A percentile compares a stretch with the other conserved stretches of the same genome.
Evolutionary conservation across 768 basidiomycete species (phyloP).

Genomic region (Russula sp.): DNA sequence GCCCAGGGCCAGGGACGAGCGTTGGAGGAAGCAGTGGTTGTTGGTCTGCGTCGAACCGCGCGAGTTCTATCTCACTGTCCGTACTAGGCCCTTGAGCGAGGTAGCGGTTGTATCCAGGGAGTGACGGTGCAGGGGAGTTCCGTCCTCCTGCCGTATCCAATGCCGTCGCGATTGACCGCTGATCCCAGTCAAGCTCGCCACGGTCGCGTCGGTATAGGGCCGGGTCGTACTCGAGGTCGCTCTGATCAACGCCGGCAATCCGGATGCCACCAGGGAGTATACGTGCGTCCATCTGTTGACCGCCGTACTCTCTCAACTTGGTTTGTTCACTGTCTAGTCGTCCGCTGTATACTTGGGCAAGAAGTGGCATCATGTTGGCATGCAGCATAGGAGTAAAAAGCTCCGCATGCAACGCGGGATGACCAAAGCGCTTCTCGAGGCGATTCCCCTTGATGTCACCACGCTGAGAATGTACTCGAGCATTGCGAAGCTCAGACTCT

Average conservation of each 20-base stretch:
- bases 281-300: slow-evolving; percentile 66
- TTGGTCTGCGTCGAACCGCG: slow-evolving; percentile 49
- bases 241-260: slow-evolving; percentile 76
- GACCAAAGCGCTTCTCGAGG: slow-evolving; percentile 88
- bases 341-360: slow-evolving; percentile 70
- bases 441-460: slow-evolving; percentile 65
- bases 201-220: slow-evolving; percentile 68
- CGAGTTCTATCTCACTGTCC: slow-evolving; percentile 45
- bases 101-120: slow-evolving; percentile 50
- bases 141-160: slow-evolving; percentile 32
- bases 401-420: slow-evolving; percentile 82
- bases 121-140: slow-evolving; percentile 34
- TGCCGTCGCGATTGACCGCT: slow-evolving; percentile 60
- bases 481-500: slow-evolving; percentile 62
- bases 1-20: not conserved
- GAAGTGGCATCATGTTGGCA: slow-evolving; percentile 73
- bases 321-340: slow-evolving; percentile 56
- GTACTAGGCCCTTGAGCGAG: slow-evolving; percentile 29
- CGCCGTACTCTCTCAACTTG: slow-evolving; percentile 71
- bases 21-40: slow-evolving; percentile 47
- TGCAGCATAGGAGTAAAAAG: slow-evolving; percentile 87
- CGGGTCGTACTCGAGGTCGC: slow-evolving; percentile 80
- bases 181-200: slow-evolving; percentile 86
- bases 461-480: slow-evolving; percentile 72
- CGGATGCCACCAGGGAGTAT: slow-evolving; percentile 71